Base-by-base conservation (phyloP, 495 filamentous ascomycete genomes). In the Penicillium dipodomyicola region DNA sequence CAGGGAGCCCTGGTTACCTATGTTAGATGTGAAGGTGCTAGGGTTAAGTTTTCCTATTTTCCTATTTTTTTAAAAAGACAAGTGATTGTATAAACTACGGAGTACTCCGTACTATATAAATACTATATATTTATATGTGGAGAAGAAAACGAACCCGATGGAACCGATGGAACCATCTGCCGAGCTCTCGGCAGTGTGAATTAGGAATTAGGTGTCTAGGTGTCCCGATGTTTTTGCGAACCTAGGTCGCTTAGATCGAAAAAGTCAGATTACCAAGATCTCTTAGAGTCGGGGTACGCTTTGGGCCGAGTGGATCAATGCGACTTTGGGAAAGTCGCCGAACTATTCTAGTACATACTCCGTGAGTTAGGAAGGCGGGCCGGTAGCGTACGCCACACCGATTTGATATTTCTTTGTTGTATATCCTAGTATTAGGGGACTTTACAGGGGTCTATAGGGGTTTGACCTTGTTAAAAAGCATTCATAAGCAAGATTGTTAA, bases 231-330 rank as follows among this genome's bases (percentile, higher is more conserved):
- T 30, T 30, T 30, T 10, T 30, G 29, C 29, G 29, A 30, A 30
- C 29, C 9, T 10, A 10, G 29, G 29, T 10, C 8, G 9, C 2
- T 11, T 30, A 33, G 30, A 33, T 33, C 30, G 1, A 10, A 32
- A 12, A 33, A 33, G 17, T 41, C 39, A n/a, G 39, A 43, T 43
- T 23, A 43, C 40, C 40, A 42, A 22, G 19, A 35, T 49, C 23
- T 33, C 15, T 5, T 2, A 14, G 29, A 29, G 15, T 29, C 32
- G 29, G 47, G 12, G 10, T 37, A 5, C 32, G 11, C 22, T 52
- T 40, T 32, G 9, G 10, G n/a, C 50, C 50, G 50, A 52, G 50
- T 42, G 50, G 50, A 20, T 39, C 49, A 9, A 9, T 41, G 14
- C 17, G 23, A 48, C 20, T 8, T 40, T 40, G 5, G 20, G 30